A percentile compares a stretch with the other conserved stretches of the same genome.
Evolutionary conservation across 164 flowering plant species (phyloP).

Genomic region (Vitis rupestris): DNA sequence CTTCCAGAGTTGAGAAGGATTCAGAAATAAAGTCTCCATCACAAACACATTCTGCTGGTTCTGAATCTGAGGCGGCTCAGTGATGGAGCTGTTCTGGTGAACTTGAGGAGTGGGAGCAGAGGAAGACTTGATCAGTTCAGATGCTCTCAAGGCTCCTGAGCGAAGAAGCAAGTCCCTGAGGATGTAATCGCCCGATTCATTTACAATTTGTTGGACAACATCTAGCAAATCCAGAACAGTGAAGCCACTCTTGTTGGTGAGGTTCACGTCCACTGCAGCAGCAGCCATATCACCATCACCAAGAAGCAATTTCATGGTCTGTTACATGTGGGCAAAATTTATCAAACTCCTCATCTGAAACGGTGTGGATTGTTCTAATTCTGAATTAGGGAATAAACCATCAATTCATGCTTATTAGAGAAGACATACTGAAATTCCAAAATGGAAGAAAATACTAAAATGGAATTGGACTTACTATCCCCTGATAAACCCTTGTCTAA

Average conservation of each 20-base stretch:
- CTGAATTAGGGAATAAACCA: too few species aligned
- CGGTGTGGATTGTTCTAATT: too few species aligned
- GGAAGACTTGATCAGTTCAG: neutral
- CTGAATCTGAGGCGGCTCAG: too few species aligned
- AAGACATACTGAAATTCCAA: neutral
- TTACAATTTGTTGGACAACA: neutral
- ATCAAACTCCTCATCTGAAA: too few species aligned
- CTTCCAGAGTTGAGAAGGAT: neutral
- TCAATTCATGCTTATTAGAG: neutral
- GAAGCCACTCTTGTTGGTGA: slow-evolving; percentile 4
- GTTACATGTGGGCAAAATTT: neutral
- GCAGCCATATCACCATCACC: neutral
- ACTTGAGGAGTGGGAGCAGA: too few species aligned
- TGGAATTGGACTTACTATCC: neutral
- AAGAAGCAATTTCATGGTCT: slow-evolving; percentile 1
- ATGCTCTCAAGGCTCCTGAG: neutral
- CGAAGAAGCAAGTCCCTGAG: neutral
- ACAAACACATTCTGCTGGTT: too few species aligned
- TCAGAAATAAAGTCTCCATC: neutral
- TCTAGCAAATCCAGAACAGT: slow-evolving; percentile 5
- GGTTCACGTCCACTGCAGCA: neutral
- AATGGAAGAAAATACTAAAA: too few species aligned
- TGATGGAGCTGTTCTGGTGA: too few species aligned
- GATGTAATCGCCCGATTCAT: neutral
- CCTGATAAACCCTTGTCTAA: too few species aligned